Evolutionary conservation across 2,329 filamentous ascomycete genomes (phyloP).

Genomic region (Microascus cirrosus): DNA sequence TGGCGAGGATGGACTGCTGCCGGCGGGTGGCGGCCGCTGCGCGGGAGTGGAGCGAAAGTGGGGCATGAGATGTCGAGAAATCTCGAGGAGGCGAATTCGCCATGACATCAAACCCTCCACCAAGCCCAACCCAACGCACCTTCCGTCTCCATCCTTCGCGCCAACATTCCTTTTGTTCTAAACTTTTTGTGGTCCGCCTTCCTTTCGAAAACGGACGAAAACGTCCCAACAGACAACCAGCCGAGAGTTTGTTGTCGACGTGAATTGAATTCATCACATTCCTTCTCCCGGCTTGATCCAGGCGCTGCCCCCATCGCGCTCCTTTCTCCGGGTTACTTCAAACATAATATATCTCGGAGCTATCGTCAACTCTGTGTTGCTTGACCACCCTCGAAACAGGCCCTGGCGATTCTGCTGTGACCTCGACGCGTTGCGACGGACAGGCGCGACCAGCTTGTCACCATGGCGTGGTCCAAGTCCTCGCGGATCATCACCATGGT

Average conservation of each 20-base stretch:
- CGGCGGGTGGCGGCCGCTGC: too few species aligned
- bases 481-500: constrained; percentile 89
- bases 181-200: neutral
- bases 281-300: too few species aligned
- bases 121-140: neutral
- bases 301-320: too few species aligned
- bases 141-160: neutral
- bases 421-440: neutral
- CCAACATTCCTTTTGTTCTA: neutral
- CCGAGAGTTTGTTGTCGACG: too few species aligned
- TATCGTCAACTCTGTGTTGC: neutral
- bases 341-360: too few species aligned
- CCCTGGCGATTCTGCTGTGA: neutral
- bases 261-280: too few species aligned
- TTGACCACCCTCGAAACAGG: neutral
- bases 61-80: neutral
- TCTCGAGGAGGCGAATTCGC: neutral
- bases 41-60: neutral
- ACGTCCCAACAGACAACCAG: too few species aligned
- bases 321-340: too few species aligned
- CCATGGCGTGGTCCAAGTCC: constrained; percentile 84
- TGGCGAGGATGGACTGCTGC: too few species aligned
- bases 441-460: neutral
- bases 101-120: neutral
- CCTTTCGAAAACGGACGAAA: neutral